These are phyloP conservation scores for Diutina pseudorugosa DNA, from an alignment of 1,139 yeast species.

Conservation along the genomic window DNA sequence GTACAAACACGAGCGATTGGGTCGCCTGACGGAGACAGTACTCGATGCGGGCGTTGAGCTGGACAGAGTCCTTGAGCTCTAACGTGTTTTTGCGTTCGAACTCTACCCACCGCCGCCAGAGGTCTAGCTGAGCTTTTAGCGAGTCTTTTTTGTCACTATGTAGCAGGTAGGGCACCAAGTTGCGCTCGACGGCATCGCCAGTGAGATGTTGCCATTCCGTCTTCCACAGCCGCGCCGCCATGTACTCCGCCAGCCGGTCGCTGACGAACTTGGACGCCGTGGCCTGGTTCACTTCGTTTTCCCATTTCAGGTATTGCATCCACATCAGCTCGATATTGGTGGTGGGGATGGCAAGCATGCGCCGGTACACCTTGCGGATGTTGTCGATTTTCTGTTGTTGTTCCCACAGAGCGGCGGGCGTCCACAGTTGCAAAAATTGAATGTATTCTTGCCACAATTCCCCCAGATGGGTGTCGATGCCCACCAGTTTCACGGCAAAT, in stretches of 20 bases:
- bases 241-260: conserved; percentile 76
- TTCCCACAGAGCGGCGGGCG: conserved; percentile 76
- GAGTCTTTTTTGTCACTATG: conserved; percentile 13
- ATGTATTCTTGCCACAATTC: conserved; percentile 75
- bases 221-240: conserved; percentile 76
- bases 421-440: conserved; percentile 68
- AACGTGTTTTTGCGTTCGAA: conserved; percentile 71
- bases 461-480: conserved; percentile 64
- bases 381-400: conserved; percentile 73
- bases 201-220: conserved; percentile 58
- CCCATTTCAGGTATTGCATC: conserved; percentile 77
- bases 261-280: conserved; percentile 81
- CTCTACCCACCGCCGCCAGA: conserved; percentile 67
- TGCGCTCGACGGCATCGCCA: conserved; percentile 24
- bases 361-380: conserved; percentile 63
- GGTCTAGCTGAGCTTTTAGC: conserved; percentile 28
- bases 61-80: conserved; percentile 37
- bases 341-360: conserved; percentile 60
- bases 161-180: conserved; percentile 23
- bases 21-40: conserved; percentile 67
- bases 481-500: conserved; percentile 67
- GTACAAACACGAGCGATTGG: conserved; percentile 55
- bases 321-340: conserved; percentile 67
- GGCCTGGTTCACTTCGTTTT: conserved; percentile 49
- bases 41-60: conserved; percentile 47